Base-by-base conservation (phyloP, 73 alveolate genomes). In the Paramecium bursaria region DNA sequence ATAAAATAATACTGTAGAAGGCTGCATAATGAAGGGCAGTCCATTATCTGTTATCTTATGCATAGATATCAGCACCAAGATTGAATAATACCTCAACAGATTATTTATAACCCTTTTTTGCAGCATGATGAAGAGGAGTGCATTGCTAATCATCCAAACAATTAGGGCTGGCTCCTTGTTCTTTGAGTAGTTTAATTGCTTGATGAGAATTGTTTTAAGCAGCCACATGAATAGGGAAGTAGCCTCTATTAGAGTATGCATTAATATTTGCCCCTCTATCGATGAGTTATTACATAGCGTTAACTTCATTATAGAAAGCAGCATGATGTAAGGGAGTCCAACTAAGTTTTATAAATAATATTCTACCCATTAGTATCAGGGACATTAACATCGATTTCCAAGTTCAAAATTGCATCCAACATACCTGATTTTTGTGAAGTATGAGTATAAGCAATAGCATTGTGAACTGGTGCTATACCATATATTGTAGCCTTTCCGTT, bases 401-500 rank as follows among this genome's bases (percentile, higher is more conserved):
- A 49, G 21, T 79, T 73, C 15, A 79, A 49, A 4, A 79, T 82
- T 23, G 50, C 39, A 53, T 73, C 57, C 0, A 79, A 47, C 75
- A 79, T 79, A 5, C 46, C 51, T 1, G 51, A 50, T 39, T 52
- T 54, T 35, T 79, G 35, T 4, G 82, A 35, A n/a, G 26, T 50
- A 42, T 79, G 75, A 7, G 76, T 73, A 51, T 42, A 48, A 25
- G 31, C 54, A 54, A 93, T 89, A 13, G 93, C 98, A 73, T 90
- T 93, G 75, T 93, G 98, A 48, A 93, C 92, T 13, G 98, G 98
- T 26, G 95, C 98, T 74, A 90, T 90, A 1, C 95, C 95, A 51
- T 90, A 90, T 13, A 93, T 93, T 2, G 91, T 82, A 10, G 73
- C 86, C 60, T 90, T 93, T 26, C 85, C 88, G 61, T 93, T 91